Evolutionary conservation across 345 rosid species (phyloP), one percentile per base, ranked within the genome.

Genomic region (Noccaea caerulescens): DNA sequence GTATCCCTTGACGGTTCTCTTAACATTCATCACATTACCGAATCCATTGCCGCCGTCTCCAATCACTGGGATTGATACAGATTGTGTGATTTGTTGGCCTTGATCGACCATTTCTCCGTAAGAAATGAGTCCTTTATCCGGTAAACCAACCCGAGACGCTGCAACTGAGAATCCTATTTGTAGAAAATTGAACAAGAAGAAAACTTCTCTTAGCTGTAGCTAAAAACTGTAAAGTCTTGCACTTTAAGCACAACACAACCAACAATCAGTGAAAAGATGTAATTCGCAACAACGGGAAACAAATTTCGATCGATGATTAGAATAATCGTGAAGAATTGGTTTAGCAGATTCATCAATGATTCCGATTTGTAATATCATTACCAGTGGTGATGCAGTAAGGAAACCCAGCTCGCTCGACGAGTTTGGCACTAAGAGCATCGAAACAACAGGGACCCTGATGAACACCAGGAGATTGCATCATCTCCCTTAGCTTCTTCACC

Each of bases 51-150:
- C 97, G 43, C 87, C 89, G 60, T 93, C 98, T 45, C 97, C 98
- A 59, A 92, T 92, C 46, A 90, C 86, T 8, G 98, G 96, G 73
- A 92, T 85, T 0, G 90, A 76, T 18, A 84, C 88, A 42, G 95
- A 87, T 37, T 85, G 77, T n/a, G 89, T 88, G 59, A 92, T 92
- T 45, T 80, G 92, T 52, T 57, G 83, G 60, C 96, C 93, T 67
- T 92, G 96, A 78, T 92, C 96, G 66, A 92, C 61, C 95, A 92
- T 88, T 82, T 92, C 98, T 45, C 95, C 98, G 63, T 85, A 92
- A 33, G 96, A 92, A 64, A 92, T 65, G 36, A 85, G 80, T 30
- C 90, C 93, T 23, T 84, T 81, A 79, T 88, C 93, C 2, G 91
- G 93, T 66, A 84, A 80, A 42, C 86, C 97, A 86, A 90, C 11